Evolutionary conservation across 768 basidiomycete species (phyloP).

Genomic region (Rhizopogon roseolus): DNA sequence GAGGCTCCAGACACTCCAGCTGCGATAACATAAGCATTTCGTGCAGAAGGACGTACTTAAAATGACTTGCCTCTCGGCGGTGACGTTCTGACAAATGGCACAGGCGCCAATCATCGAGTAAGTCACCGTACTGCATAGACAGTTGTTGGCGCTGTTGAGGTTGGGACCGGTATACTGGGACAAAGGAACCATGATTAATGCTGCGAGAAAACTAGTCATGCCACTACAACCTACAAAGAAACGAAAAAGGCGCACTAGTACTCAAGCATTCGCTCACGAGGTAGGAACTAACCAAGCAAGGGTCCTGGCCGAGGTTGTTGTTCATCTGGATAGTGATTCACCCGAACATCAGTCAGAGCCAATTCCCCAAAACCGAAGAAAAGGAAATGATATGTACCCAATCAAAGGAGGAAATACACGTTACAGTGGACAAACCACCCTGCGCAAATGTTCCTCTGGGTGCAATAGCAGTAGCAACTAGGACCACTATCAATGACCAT

Average conservation of each 20-base stretch:
- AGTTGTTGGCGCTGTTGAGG: conserved; percentile 11
- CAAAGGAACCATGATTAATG: too few species aligned
- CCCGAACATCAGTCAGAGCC: neutral
- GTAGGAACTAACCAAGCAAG: conserved; percentile 41
- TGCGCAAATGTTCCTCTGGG: neutral
- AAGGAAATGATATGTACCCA: neutral
- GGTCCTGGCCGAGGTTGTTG: conserved; percentile 43
- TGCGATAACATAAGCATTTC: conserved; percentile 12
- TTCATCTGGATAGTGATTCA: conserved; percentile 16
- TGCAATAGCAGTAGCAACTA: neutral
- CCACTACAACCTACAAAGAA: neutral
- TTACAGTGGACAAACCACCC: neutral
- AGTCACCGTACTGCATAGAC: conserved; percentile 50
- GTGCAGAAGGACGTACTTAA: neutral
- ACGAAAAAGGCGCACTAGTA: conserved; percentile 31
- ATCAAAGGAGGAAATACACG: neutral
- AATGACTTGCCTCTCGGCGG: conserved; percentile 28
- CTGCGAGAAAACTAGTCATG: conserved; percentile 1
- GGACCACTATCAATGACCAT: neutral
- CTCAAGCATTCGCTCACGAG: conserved; percentile 36
- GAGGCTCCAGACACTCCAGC: conserved; percentile 47
- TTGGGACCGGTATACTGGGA: too few species aligned
- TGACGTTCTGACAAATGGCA: conserved; percentile 47
- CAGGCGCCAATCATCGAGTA: conserved; percentile 56
- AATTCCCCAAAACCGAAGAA: neutral